phyloP scores from a whole-genome alignment of 352 stramenopile species.

The Aphanomyces astaci region DNA sequence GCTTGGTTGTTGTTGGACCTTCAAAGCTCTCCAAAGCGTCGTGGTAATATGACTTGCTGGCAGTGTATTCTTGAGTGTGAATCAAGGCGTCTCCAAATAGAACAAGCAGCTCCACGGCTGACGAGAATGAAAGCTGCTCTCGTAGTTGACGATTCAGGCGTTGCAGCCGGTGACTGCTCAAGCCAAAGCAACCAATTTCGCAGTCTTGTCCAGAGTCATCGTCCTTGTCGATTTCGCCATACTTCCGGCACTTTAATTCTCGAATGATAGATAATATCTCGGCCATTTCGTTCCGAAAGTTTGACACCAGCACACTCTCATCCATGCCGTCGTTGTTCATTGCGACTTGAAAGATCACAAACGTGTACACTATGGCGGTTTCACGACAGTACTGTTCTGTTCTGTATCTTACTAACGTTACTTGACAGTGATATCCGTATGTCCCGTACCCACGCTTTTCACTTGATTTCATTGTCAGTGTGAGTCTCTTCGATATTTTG shows the following conservation, averaged over 20 bases:
- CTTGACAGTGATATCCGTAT: too few species aligned
- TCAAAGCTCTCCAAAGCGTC: background rate
- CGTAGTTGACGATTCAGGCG: background rate
- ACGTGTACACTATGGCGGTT: too few species aligned
- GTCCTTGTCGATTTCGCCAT: background rate
- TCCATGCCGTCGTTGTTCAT: conserved; percentile 10
- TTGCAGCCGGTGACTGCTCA: background rate
- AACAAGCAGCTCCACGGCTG: conserved; percentile 11
- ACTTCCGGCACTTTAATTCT: conserved; percentile 12
- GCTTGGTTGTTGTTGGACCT: background rate
- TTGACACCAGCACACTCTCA: conserved; percentile 11
- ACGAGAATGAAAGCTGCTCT: conserved; percentile 4
- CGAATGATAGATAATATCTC: conserved; percentile 5
- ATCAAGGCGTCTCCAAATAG: conserved; percentile 10
- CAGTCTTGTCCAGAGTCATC: background rate
- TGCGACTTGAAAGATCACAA: background rate
- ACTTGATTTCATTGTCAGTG: too few species aligned
- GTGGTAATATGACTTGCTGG: background rate
- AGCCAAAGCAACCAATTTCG: conserved; percentile 15
- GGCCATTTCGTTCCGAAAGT: conserved; percentile 8
- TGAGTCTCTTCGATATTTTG: too few species aligned
- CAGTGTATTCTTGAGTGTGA: conserved; percentile 5
- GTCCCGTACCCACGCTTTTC: too few species aligned
- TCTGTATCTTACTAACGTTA: too few species aligned
- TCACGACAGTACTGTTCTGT: too few species aligned